Evolutionary conservation across 805 yeast species (phyloP).

Genomic region (Lipomyces starkeyi): DNA sequence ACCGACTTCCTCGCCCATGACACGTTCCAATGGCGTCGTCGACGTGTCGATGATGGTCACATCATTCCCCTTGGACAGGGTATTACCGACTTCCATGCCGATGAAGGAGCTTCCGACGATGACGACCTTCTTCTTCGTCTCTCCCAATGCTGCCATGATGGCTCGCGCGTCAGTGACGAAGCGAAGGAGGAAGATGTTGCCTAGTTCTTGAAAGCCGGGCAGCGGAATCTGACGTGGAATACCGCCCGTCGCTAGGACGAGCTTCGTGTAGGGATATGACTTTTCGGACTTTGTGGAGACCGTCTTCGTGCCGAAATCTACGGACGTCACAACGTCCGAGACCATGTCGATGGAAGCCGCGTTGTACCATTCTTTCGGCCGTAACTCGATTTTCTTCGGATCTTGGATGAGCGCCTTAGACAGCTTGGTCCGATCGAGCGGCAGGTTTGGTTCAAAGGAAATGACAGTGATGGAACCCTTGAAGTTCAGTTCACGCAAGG

Average conservation of each 20-base stretch:
- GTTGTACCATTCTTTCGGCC: slow-evolving; percentile 15
- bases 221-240: slow-evolving; percentile 18
- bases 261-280: slow-evolving; percentile 7
- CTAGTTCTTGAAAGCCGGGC: slow-evolving; percentile 14
- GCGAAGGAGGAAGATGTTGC: slow-evolving; percentile 18
- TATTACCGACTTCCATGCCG: slow-evolving; percentile 21
- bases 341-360: slow-evolving; percentile 10
- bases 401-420: slow-evolving; percentile 19
- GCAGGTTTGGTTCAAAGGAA: slow-evolving; percentile 12
- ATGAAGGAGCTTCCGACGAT: slow-evolving; percentile 25
- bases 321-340: slow-evolving; percentile 10
- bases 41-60: slow-evolving; percentile 17
- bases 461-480: slow-evolving; percentile 17
- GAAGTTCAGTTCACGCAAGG: slow-evolving; percentile 10
- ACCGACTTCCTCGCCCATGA: slow-evolving; percentile 19
- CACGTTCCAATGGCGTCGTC: slow-evolving; percentile 14
- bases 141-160: slow-evolving; percentile 14
- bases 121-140: slow-evolving; percentile 17
- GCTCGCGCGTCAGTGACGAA: slow-evolving; percentile 6
- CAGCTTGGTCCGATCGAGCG: slow-evolving; percentile 23
- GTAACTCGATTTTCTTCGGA: slow-evolving; percentile 10
- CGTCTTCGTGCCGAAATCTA: slow-evolving; percentile 12
- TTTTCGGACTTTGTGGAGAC: slow-evolving; percentile 3
- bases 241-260: slow-evolving; percentile 26
- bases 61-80: slow-evolving; percentile 17